Percentiles rank a stretch among this genome's conserved stretches.
phyloP scores from a whole-genome alignment of 2,329 filamentous ascomycete species.

The Cytospora mali region DNA sequence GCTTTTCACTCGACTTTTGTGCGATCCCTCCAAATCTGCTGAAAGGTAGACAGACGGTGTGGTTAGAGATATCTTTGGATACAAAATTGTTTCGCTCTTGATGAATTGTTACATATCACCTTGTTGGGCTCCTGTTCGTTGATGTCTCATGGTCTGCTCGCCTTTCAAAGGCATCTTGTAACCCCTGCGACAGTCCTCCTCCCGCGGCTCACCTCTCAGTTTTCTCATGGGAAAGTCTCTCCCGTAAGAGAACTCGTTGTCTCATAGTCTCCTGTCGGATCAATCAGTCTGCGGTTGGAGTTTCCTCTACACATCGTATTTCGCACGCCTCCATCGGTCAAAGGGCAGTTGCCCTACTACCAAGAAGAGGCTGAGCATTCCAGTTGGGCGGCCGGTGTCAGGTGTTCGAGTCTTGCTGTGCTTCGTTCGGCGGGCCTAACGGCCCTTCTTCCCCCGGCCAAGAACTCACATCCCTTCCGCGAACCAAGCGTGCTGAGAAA shows the following conservation, averaged over 20 bases:
- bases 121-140: not conserved
- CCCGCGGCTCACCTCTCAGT: not conserved
- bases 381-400: not conserved
- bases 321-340: not conserved
- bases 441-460: not conserved
- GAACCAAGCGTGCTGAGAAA: constrained; percentile 18
- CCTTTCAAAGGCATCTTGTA: not conserved
- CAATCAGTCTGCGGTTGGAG: not conserved
- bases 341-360: not conserved
- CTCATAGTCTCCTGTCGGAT: not conserved
- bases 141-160: not conserved
- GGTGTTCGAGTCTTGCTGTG: not conserved
- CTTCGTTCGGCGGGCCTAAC: not conserved
- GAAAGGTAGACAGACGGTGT: not conserved
- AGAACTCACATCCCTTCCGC: constrained; percentile 11
- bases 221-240: not conserved
- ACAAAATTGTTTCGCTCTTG: not conserved
- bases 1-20: constrained; percentile 1
- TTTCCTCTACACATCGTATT: not conserved
- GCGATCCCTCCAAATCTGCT: not conserved
- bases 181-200: not conserved
- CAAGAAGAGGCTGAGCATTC: not conserved
- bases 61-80: not conserved
- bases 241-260: not conserved
- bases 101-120: not conserved